Conservation (phyloP, 1,284 basidiomycete genomes). For the Heterobasidion annosum region DNA sequence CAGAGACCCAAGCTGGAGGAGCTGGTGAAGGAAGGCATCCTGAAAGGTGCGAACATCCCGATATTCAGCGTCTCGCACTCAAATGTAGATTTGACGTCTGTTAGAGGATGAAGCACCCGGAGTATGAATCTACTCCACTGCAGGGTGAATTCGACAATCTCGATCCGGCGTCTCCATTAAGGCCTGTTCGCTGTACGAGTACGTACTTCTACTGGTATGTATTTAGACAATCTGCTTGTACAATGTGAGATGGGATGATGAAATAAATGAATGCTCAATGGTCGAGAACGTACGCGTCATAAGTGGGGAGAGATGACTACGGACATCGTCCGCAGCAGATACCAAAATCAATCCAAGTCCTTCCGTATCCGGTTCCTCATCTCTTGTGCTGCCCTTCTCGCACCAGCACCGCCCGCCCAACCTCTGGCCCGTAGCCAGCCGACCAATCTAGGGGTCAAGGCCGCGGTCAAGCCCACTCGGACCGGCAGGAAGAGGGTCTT, state of each 20-base stretch:
- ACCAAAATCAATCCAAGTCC: background rate
- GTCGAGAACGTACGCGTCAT: background rate
- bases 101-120: background rate
- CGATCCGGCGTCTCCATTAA: background rate
- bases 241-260: background rate
- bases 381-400: slow-evolving; percentile 55
- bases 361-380: slow-evolving; percentile 44
- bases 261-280: background rate
- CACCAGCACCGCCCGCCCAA: slow-evolving; percentile 66
- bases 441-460: slow-evolving; percentile 80
- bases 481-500: slow-evolving; percentile 92
- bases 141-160: background rate
- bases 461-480: slow-evolving; percentile 83
- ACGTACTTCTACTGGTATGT: background rate
- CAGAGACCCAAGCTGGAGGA: slow-evolving; percentile 60
- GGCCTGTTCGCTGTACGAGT: background rate
- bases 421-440: slow-evolving; percentile 67
- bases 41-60: slow-evolving; percentile 32
- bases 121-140: background rate
- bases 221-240: background rate
- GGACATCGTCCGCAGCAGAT: background rate
- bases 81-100: background rate
- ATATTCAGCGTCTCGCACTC: background rate
- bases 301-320: background rate
- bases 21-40: slow-evolving; percentile 65